Evolutionary conservation across 495 filamentous ascomycete genomes (phyloP), one percentile per base, ranked within the genome.

Genomic region (Penicillium coprophilum): DNA sequence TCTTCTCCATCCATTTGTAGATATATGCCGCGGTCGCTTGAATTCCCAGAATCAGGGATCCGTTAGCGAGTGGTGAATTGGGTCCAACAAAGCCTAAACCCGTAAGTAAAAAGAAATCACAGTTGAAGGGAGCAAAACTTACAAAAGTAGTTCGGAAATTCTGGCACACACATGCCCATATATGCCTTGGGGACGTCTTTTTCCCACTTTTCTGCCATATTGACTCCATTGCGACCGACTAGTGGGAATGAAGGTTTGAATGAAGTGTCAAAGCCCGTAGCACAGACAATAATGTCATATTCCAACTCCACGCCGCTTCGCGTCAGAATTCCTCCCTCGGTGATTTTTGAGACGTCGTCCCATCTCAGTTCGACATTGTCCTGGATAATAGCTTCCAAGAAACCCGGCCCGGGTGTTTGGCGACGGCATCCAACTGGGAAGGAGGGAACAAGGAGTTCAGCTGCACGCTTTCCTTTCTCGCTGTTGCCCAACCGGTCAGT

Each of bases 341-440:
- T 80, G 53, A 86, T 72, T 8, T 70, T 59, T 32, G 64, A 58
- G 58, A 88, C 85, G 23, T 58, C 59, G 5, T 70, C 73, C 50
- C 63, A 65, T 52, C 81, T 69, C 40, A 82, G 75, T 8, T 71
- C 59, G 4, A 80, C 75, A 58, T 88, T 87, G 3, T 66, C 57
- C 6, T 63, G 46, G 11, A 46, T 46, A 27, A 79, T 55, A 1
- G 78, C 69, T 48, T 79, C 60, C 5, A 78, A 57, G 21, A 71
- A 73, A 2, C 75, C 75, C 19, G 63, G 55, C 1, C 71, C 71
- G 1, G 78, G 79, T 2, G 72, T 74, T 3, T 71, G 66, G 9
- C 79, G 67, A 57, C 55, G 60, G 65, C 46, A 48, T 6, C 46
- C 46, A 13, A 48, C 46, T 20, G 27, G 27, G 46, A 48, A 78